Conservation (phyloP, 2,329 filamentous ascomycete genomes). For the Aspergillus sp. region DNA sequence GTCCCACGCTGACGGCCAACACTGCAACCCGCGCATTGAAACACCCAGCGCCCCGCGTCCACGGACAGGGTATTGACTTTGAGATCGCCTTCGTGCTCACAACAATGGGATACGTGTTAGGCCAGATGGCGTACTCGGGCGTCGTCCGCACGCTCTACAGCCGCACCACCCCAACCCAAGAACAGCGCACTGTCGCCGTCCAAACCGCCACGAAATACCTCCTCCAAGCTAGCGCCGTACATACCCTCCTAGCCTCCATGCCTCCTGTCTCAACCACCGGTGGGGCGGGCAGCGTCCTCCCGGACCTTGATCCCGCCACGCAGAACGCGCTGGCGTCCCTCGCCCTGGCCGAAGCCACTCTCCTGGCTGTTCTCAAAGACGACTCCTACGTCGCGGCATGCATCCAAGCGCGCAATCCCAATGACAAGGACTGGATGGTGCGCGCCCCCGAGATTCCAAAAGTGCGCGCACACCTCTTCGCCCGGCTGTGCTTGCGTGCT, state of each 20-base stretch:
- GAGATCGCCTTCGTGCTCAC: slow-evolving; percentile 78
- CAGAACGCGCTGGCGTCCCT: slow-evolving; percentile 51
- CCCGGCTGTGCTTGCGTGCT: slow-evolving; percentile 80
- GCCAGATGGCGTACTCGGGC: slow-evolving; percentile 67
- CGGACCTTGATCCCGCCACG: slow-evolving; percentile 47
- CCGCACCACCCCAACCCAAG: slow-evolving; percentile 58
- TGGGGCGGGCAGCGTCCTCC: slow-evolving; percentile 11
- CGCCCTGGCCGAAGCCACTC: slow-evolving; percentile 80
- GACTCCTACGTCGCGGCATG: slow-evolving; percentile 86
- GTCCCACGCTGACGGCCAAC: slow-evolving; percentile 68
- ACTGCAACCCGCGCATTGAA: slow-evolving; percentile 30
- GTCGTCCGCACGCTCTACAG: slow-evolving; percentile 70
- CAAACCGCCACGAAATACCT: slow-evolving; percentile 73
- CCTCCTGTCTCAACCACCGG: slow-evolving; percentile 33
- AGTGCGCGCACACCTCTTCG: slow-evolving; percentile 83
- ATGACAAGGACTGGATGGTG: slow-evolving; percentile 96
- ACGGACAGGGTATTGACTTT: slow-evolving; percentile 71
- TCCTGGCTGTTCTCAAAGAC: slow-evolving; percentile 88
- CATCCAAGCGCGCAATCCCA: slow-evolving; percentile 75
- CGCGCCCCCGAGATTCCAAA: slow-evolving; percentile 82
- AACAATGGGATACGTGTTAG: slow-evolving; percentile 72
- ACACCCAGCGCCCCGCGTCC: slow-evolving; percentile 58
- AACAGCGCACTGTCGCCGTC: slow-evolving; percentile 69
- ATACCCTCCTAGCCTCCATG: slow-evolving; percentile 65
- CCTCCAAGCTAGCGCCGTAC: slow-evolving; percentile 74